These are phyloP conservation scores for Ceratocystis variospora DNA, from an alignment of 2,329 filamentous ascomycete species.

Conservation along the genomic window DNA sequence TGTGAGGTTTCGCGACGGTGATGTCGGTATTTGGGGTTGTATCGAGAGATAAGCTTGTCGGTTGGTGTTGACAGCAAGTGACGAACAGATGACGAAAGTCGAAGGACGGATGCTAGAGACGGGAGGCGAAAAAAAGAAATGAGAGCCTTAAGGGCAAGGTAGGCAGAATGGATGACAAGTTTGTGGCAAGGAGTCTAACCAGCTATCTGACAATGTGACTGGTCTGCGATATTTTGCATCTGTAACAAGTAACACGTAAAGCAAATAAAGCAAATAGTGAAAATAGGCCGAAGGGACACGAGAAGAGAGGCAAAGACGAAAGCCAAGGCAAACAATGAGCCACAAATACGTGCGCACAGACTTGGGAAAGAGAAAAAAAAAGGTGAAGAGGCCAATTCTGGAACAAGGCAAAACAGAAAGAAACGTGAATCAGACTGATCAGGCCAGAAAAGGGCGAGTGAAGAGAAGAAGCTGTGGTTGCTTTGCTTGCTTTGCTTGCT, in stretches of 20 bases:
- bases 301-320: not conserved
- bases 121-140: not conserved
- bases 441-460: not conserved
- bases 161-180: not conserved
- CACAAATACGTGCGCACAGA: conserved; percentile 3
- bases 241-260: conserved; percentile 1
- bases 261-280: not conserved
- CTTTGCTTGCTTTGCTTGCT: not conserved
- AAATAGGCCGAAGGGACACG: not conserved
- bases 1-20: not conserved
- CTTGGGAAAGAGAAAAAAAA: not conserved
- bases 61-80: not conserved
- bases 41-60: not conserved
- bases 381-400: not conserved
- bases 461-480: not conserved
- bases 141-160: not conserved
- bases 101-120: no score
- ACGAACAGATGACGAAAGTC: not conserved
- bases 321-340: not conserved
- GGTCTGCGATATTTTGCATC: conserved; percentile 1
- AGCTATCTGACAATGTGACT: not conserved
- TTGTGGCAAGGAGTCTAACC: no score
- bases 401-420: not conserved
- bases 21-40: not conserved
- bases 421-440: not conserved